phyloP scores from a whole-genome alignment of 345 rosid species.

The Populus pruinosa region DNA sequence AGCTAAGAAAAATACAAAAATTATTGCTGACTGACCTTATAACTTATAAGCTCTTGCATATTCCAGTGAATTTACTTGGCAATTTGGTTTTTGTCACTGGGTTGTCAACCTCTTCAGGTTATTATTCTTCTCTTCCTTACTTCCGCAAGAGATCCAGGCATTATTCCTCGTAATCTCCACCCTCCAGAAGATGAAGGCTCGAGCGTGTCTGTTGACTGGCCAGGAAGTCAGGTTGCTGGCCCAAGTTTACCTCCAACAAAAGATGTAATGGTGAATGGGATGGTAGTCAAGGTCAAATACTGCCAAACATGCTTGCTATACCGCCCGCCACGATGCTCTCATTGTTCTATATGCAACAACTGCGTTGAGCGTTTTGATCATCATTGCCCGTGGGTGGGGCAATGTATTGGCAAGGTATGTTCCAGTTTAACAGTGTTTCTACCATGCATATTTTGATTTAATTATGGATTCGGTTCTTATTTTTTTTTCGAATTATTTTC shows the following conservation, averaged over 20 bases:
- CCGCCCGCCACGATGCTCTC: constrained; percentile 93
- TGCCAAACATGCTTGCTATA: constrained; percentile 92
- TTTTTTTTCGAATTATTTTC: not conserved
- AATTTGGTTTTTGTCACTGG: not conserved
- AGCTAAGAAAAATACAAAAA: not conserved
- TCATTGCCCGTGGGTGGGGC: constrained; percentile 99
- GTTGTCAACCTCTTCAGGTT: constrained; percentile 46
- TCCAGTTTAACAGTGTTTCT: not conserved
- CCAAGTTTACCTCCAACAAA: constrained; percentile 57
- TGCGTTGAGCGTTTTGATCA: constrained; percentile 95
- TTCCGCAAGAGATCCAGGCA: constrained; percentile 93
- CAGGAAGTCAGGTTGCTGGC: constrained; percentile 33
- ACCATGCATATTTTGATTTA: not conserved
- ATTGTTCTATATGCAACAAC: constrained; percentile 90
- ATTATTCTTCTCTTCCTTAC: constrained; percentile 71
- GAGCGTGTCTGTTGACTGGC: constrained; percentile 43
- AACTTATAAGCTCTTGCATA: not conserved
- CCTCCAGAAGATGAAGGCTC: constrained; percentile 85
- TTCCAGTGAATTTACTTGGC: not conserved
- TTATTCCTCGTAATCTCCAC: constrained; percentile 72
- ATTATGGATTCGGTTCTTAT: constrained; percentile 1
- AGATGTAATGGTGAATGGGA: constrained; percentile 69
- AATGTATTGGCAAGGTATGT: constrained; percentile 84
- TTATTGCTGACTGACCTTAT: not conserved
- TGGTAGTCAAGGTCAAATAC: constrained; percentile 65